Conservation (phyloP, 176 grass and related monocot species). For the Elymus sibiricus region DNA sequence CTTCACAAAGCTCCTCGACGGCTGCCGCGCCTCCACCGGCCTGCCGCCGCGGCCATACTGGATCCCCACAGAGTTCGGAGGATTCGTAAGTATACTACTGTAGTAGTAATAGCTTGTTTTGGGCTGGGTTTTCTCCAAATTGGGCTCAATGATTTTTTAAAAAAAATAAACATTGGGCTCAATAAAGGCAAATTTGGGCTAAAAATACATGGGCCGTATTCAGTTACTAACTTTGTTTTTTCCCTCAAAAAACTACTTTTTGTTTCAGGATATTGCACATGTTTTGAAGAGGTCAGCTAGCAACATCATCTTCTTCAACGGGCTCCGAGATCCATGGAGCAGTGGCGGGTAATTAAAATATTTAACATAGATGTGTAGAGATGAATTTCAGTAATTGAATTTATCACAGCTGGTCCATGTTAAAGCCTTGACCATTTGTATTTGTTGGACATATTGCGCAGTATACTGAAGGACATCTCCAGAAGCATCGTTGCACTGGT, state of each 20-base stretch:
- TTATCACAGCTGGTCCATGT: neutral
- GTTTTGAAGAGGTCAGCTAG: conserved; percentile 53
- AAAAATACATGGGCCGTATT: neutral
- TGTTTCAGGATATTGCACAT: conserved; percentile 40
- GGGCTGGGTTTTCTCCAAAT: neutral
- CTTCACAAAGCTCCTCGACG: neutral
- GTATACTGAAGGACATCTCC: conserved; percentile 56
- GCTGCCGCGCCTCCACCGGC: conserved; percentile 8
- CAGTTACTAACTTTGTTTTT: neutral
- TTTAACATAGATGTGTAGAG: neutral
- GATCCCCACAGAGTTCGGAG: conserved; percentile 57
- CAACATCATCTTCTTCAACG: conserved; percentile 80
- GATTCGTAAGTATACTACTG: conserved; percentile 34
- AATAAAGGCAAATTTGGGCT: neutral
- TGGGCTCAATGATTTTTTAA: too few relatives aligned
- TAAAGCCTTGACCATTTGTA: neutral
- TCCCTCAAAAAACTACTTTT: neutral
- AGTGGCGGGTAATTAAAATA: conserved; percentile 40
- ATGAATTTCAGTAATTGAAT: neutral
- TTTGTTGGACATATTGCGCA: neutral
- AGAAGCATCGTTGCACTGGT: conserved; percentile 56
- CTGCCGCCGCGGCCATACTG: conserved; percentile 42
- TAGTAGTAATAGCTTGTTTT: neutral
- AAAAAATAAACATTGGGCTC: too few relatives aligned
- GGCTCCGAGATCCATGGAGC: conserved; percentile 77